A percentile compares a stretch with the other conserved stretches of the same genome.
phyloP scores from a whole-genome alignment of 2,329 filamentous ascomycete species.

The Colletotrichum tofieldiae region DNA sequence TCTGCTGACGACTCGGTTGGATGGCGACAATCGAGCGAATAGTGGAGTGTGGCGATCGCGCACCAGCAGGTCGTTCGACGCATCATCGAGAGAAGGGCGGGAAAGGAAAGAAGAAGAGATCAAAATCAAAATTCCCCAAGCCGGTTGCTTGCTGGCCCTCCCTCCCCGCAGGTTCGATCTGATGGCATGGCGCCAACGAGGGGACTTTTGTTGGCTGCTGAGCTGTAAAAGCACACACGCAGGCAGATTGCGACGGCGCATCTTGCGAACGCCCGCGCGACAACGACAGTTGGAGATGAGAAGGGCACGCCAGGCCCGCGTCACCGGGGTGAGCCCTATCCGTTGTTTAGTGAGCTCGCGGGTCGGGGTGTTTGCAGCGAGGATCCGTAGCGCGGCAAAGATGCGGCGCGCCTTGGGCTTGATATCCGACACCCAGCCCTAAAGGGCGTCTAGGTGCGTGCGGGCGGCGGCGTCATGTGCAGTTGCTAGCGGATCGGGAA shows the following conservation, averaged over 20 bases:
- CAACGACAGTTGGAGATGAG: background rate
- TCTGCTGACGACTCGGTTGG: slow-evolving; percentile 18
- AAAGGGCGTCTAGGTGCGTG: slow-evolving; percentile 29
- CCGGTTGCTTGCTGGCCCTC: background rate
- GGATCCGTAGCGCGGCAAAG: slow-evolving; percentile 29
- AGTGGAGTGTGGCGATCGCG: background rate
- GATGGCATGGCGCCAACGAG: slow-evolving; percentile 8
- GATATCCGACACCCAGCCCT: slow-evolving; percentile 31
- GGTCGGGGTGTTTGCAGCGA: slow-evolving; percentile 3
- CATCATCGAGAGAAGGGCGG: background rate
- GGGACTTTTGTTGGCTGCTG: slow-evolving; percentile 34
- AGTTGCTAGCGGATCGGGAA: slow-evolving; percentile 27
- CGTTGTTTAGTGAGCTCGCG: slow-evolving; percentile 24
- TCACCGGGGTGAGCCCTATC: slow-evolving; percentile 19
- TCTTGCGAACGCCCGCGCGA: slow-evolving; percentile 22
- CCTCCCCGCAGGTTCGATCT: background rate
- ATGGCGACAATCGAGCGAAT: slow-evolving; percentile 4
- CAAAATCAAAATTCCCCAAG: background rate
- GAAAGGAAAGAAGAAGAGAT: background rate
- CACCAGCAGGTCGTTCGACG: background rate
- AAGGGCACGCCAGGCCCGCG: slow-evolving; percentile 17
- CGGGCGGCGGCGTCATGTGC: slow-evolving; percentile 31
- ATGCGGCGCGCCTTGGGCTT: slow-evolving; percentile 33
- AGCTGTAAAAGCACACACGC: slow-evolving; percentile 26
- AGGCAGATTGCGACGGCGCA: slow-evolving; percentile 3